Conservation (phyloP, 164 flowering plant genomes). For the Piper longum region DNA sequence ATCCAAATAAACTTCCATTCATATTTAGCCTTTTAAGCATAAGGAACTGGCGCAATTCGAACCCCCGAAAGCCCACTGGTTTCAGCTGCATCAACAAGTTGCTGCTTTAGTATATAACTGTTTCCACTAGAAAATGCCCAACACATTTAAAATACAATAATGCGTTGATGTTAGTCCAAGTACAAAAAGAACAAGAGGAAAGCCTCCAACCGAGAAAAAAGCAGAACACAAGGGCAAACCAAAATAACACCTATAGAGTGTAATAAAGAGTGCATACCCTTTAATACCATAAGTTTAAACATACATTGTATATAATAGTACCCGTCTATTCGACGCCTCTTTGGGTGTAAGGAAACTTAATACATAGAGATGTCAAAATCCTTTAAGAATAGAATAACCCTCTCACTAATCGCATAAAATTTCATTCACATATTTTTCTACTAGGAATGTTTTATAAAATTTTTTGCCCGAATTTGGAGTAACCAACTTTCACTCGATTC, state of each 20-base stretch:
- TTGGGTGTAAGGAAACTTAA: too few relatives aligned
- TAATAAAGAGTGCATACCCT: slow-evolving; percentile 57
- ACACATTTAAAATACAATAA: not conserved
- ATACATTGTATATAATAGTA: too few relatives aligned
- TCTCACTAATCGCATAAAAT: too few relatives aligned
- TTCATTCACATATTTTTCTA: too few relatives aligned
- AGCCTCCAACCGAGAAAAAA: not conserved
- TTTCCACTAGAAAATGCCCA: slow-evolving; percentile 50
- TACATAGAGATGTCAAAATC: too few relatives aligned
- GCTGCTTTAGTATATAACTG: slow-evolving; percentile 75
- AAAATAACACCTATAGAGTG: slow-evolving; percentile 58
- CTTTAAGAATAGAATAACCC: too few relatives aligned
- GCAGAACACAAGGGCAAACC: not conserved
- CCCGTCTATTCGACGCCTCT: too few relatives aligned
- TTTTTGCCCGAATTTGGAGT: too few relatives aligned
- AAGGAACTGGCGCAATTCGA: slow-evolving; percentile 47
- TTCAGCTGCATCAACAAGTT: slow-evolving; percentile 89
- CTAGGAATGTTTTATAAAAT: too few relatives aligned
- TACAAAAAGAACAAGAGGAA: not conserved
- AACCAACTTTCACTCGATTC: too few relatives aligned
- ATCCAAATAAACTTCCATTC: slow-evolving; percentile 1
- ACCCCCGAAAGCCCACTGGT: slow-evolving; percentile 84
- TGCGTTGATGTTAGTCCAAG: not conserved
- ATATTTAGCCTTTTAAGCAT: not conserved
- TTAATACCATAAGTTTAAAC: too few relatives aligned